A percentile compares a stretch with the other conserved stretches of the same genome.
Evolutionary conservation across 73 alveolate genomes (phyloP).

Genomic region (Stentor coeruleus): DNA sequence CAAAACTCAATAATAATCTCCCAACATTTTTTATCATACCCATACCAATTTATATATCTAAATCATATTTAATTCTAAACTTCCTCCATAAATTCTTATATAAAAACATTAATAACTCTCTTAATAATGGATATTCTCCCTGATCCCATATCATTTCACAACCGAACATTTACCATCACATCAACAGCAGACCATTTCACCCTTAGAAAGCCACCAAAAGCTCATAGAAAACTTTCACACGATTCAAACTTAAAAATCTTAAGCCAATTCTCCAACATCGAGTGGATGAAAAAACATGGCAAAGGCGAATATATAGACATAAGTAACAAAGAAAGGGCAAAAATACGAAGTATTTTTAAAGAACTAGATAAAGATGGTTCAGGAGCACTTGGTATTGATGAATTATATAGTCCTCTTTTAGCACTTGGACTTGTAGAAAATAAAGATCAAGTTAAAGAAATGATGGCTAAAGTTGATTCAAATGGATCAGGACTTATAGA

Average conservation of each 20-base stretch:
- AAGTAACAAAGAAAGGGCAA: neutral
- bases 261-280: neutral
- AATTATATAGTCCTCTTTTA: conserved; percentile 9
- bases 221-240: neutral
- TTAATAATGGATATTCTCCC: too few species aligned
- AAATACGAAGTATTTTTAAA: conserved; percentile 6
- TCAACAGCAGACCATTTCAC: too few species aligned
- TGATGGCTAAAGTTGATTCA: conserved; percentile 14
- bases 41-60: too few species aligned
- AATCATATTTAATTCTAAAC: too few species aligned
- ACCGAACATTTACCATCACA: too few species aligned
- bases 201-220: too few species aligned
- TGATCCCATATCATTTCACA: too few species aligned
- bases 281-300: conserved; percentile 18
- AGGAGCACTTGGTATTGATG: conserved; percentile 29
- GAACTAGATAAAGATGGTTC: conserved; percentile 19
- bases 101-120: too few species aligned
- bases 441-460: conserved; percentile 17
- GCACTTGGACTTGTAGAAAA: conserved; percentile 25
- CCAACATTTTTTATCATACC: too few species aligned
- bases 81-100: too few species aligned
- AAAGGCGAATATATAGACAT: conserved; percentile 14
- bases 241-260: neutral
- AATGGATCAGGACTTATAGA: conserved; percentile 26
- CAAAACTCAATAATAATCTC: too few species aligned